Evolutionary conservation across 2,329 filamentous ascomycete species (phyloP).

Genomic region (Chaetomiaceae sp.): DNA sequence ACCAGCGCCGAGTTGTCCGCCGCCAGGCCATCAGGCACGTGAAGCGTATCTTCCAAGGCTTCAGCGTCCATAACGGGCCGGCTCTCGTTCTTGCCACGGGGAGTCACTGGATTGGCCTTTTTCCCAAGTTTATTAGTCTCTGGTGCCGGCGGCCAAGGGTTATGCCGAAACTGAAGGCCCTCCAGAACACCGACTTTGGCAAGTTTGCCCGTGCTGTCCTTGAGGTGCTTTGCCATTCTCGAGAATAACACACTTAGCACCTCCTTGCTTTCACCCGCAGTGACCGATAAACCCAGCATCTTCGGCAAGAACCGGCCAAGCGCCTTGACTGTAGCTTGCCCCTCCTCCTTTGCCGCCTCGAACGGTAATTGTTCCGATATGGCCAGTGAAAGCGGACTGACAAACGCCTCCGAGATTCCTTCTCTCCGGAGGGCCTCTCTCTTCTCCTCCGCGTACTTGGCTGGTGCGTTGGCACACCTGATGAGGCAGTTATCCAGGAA

Average conservation of each 20-base stretch:
- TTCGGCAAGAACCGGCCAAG: constrained; percentile 54
- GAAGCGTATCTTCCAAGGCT: constrained; percentile 48
- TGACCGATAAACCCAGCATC: constrained; percentile 49
- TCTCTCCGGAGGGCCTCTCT: constrained; percentile 43
- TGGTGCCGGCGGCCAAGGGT: constrained; percentile 6
- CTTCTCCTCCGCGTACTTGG: constrained; percentile 74
- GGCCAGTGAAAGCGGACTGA: constrained; percentile 62
- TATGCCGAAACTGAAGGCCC: constrained; percentile 12
- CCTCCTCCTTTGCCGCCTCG: constrained; percentile 43
- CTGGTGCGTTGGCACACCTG: constrained; percentile 66
- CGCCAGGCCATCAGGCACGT: constrained; percentile 39
- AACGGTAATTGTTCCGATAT: constrained; percentile 76
- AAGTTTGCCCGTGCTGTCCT: constrained; percentile 29
- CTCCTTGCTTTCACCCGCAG: constrained; percentile 43
- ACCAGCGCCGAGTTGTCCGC: constrained; percentile 48
- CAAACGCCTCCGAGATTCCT: constrained; percentile 28
- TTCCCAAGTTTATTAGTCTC: not conserved
- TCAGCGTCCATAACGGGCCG: constrained; percentile 29
- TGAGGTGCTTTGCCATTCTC: constrained; percentile 33
- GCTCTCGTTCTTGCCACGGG: not conserved
- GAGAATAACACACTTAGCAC: constrained; percentile 41
- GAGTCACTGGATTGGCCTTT: not conserved
- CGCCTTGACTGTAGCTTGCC: constrained; percentile 36
- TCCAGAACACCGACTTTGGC: constrained; percentile 15
- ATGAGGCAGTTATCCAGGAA: constrained; percentile 81